Evolutionary conservation across 257 asterid species (phyloP), one percentile per base, ranked within the genome.

Genomic region (Salvia rosmarinus): DNA sequence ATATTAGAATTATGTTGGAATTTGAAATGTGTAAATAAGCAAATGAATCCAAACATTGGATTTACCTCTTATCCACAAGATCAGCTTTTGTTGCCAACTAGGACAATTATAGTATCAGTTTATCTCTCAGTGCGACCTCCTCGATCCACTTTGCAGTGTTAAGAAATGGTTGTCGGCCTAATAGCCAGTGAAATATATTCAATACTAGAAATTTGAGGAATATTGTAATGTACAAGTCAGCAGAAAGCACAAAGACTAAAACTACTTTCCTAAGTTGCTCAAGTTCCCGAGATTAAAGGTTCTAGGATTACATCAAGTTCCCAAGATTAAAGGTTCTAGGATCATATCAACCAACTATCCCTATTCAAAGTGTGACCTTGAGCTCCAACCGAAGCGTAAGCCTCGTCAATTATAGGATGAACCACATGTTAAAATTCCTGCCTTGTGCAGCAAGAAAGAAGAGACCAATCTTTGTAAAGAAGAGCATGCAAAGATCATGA

Each of bases 41-140:
- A 70, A 19, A 46, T 16, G 67, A 46, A n/a, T 19, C n/a, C 62
- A 12, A 28, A 37, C 44, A 50, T 35, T 19, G 25, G 0, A 8
- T 50, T 37, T 79, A 90, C 97, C 97, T 91, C 83, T 91, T 91
- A 63, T 91, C 97, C 75, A 91, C 97, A 63, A 91, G 87, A 80
- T 91, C 97, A 76, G 96, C n/a, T 91, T 82, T 91, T 91, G 85
- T 91, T 91, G 61, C 97, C 97, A 68, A 91, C 97, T 61, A 91
- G 84, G 64, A 89, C 97, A 78, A 91, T 87, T 60, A 91, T 91
- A 62, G 89, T 96, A 63, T 91, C 97, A 71, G 95, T 91, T 72
- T 96, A 96, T 82, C 97, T 81, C 86, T 91, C 97, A 63, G 97
- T 82, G 69, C 97, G 96, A 91, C 97, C 82, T 91, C 97, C 82